Base-by-base conservation (phyloP, 2,329 filamentous ascomycete species). In the Claviceps paspali region DNA sequence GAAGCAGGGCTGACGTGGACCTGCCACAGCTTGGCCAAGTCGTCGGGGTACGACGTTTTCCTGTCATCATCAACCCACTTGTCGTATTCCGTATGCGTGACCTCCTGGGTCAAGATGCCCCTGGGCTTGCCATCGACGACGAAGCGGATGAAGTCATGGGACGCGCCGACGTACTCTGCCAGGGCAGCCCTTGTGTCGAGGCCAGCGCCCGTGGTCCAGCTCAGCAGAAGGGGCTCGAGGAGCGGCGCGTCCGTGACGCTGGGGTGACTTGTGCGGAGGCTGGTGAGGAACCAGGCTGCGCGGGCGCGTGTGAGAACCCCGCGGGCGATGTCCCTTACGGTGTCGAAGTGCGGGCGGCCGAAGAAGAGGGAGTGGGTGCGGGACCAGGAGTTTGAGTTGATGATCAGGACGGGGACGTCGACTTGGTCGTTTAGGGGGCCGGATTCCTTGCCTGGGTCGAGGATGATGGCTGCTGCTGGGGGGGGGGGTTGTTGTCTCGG, bases 321-420 rank as follows among this genome's bases (percentile, higher is more conserved):
- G 15, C 61, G 53, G 2, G 70, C 70, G 2, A 80, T 59, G 6
- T 69, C 67, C 38, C 63, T 65, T 6, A 81, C 75, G 0, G 71
- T 69, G 26, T 73, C 67, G 41, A 80, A 81, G 52, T 81, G 76
- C 30, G 74, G 67, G 5, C 73, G 64, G 4, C 71, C 74, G 45
- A 72, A 75, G 55, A 80, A 80, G 33, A 73, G 48, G 24, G 63
- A 67, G 41, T 59, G 53, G n/a, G 60, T 58, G 24, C 62, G 62
- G 24, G 72, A 78, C 76, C 77, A 82, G 6, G 74, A 70, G 41
- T 73, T 66, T 33, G 73, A 79, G 55, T 82, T 72, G 28, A 80
- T 59, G 21, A 81, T 60, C 33, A 80, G 54, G 2, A 75, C 51
- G 1, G 77, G 75, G 1, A 76, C 68, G 22, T 61, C 48, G 42